Evolutionary conservation across 441 rosid genomes (phyloP), one percentile per base, ranked within the genome.

Genomic region (Eutrema salsugineum): DNA sequence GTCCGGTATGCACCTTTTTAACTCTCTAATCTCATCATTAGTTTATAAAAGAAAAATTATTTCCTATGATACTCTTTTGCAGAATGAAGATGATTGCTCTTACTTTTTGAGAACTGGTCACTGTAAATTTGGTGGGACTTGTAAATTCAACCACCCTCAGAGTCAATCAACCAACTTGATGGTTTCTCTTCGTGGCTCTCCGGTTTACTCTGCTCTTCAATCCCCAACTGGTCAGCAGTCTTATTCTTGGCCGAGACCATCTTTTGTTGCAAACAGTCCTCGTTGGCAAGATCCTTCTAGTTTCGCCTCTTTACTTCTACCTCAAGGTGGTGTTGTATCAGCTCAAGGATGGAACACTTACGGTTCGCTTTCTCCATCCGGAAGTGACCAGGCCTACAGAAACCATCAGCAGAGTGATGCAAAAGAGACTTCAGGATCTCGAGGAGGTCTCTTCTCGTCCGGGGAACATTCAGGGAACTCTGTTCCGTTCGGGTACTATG

Each of bases 261-360:
- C 99, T 62, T 93, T 83, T 77, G 82, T 93, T 74, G 84, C 97
- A 42, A 95, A 90, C 77, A 98, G 97, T 51, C 88, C 30, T 27
- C 30, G 97, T 20, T 95, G 98, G 99, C 99, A 95, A 82, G 96
- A 87, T 59, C 97, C 98, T 59, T 93, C 98, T 44, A 87, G 85
- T 65, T 95, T 84, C 43, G 70, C 99, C 6, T 86, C 99, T 30
- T 68, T 95, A 63, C 83, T 95, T 78, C 72, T 93, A 63, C 94
- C 98, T 75, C 99, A 93, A 75, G 99, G 98, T 68, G 81, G 30
- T 4, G 30, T 95, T 77, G 90, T 91, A 35, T 84, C 99, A 3
- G 91, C 93, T 76, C 98, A 91, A 42, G 95, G 96, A 62, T 96
- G 99, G 99, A 95, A 87, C 72, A 70, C 97, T 40, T 91, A 93